phyloP scores from a whole-genome alignment of 2,329 filamentous ascomycete species.

The Xenosphaeropsis pyriputrescens region DNA sequence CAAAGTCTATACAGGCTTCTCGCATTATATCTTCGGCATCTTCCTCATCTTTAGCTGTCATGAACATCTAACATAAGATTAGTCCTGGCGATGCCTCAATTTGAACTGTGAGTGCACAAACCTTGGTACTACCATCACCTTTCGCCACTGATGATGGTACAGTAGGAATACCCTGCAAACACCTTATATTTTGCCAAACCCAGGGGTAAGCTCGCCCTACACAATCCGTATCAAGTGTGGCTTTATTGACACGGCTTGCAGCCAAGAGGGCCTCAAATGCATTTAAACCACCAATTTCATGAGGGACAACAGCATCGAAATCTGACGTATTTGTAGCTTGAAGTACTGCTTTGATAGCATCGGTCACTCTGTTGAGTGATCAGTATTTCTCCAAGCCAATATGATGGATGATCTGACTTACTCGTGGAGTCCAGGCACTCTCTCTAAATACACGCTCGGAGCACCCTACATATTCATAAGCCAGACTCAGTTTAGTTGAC shows the following conservation, averaged over 20 bases:
- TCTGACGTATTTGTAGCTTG: too few relatives aligned
- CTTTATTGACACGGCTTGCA: constrained; percentile 19
- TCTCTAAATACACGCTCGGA: too few relatives aligned
- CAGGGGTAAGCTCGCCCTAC: constrained; percentile 29
- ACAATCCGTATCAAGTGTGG: constrained; percentile 24
- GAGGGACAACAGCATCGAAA: constrained; percentile 4
- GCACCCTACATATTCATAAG: too few relatives aligned
- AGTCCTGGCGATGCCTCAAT: not conserved
- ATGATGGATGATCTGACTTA: not conserved
- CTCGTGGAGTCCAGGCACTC: too few relatives aligned
- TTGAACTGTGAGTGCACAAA: constrained; percentile 17
- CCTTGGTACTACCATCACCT: constrained; percentile 20
- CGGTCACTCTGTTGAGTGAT: too few relatives aligned
- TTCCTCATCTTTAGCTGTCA: constrained; percentile 20
- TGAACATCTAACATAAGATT: not conserved
- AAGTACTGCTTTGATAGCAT: too few relatives aligned
- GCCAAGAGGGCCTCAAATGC: constrained; percentile 20
- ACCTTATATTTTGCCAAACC: constrained; percentile 23
- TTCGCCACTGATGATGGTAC: constrained; percentile 22
- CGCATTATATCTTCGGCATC: constrained; percentile 22
- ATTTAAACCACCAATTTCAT: constrained; percentile 26
- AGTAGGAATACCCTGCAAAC: constrained; percentile 22
- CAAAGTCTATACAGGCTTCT: constrained; percentile 21
- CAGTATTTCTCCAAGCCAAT: too few relatives aligned
- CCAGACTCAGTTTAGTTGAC: constrained; percentile 16